Conservation (phyloP, 257 asterid species). For the Paulownia fortunei region DNA sequence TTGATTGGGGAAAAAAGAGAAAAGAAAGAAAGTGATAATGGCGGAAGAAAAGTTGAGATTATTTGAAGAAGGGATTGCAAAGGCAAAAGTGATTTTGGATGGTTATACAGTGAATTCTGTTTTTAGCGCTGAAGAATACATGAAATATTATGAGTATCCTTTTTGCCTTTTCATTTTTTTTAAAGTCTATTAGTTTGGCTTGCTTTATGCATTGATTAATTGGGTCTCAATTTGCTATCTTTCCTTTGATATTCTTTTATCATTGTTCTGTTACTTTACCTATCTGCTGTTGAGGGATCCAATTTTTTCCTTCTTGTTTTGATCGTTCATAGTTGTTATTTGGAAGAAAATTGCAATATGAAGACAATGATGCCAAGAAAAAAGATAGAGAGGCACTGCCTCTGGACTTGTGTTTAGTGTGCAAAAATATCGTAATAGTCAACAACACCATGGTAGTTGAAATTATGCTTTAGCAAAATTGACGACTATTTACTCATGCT, state of each 20-base stretch:
- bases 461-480: no score
- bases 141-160: constrained; percentile 17
- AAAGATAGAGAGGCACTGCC: no score
- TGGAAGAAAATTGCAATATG: background rate
- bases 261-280: background rate
- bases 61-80: background rate
- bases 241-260: background rate
- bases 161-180: background rate
- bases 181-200: background rate
- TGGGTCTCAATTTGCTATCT: background rate
- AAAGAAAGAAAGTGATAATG: background rate
- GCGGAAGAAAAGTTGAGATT: constrained; percentile 7
- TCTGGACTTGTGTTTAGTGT: no score
- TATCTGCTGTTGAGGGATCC: background rate
- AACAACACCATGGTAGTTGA: no score
- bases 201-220: background rate
- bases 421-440: no score
- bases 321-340: background rate
- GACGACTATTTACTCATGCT: no score
- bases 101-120: background rate
- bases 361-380: background rate
- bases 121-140: constrained; percentile 3
- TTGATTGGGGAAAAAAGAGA: background rate
- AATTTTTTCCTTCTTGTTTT: background rate
- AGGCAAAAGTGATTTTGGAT: constrained; percentile 5